These are phyloP conservation scores for Tolypocladium sp. DNA, from an alignment of 2,329 filamentous ascomycete species.

Conservation along the genomic window DNA sequence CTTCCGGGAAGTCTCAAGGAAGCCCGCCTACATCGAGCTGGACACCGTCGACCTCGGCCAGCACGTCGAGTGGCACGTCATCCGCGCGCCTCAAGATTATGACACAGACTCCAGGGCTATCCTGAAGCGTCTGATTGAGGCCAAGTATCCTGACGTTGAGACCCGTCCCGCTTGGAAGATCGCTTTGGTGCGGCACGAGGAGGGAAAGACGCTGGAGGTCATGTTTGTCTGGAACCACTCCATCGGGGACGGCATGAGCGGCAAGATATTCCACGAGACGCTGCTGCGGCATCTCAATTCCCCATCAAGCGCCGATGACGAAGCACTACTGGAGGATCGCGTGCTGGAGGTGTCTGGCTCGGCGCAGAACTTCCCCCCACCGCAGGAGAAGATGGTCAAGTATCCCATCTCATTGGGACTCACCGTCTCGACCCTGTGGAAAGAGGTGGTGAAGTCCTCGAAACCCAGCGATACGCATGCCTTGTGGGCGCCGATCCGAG, in stretches of 20 bases:
- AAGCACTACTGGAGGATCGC: neutral
- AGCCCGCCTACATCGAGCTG: neutral
- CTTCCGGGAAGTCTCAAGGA: neutral
- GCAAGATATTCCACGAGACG: slow-evolving; percentile 12
- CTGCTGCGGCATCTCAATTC: neutral
- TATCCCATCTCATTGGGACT: neutral
- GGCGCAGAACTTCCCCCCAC: neutral
- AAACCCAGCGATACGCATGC: neutral
- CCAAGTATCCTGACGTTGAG: neutral
- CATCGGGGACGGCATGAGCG: slow-evolving; percentile 9
- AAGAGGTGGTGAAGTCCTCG: neutral
- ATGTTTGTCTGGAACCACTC: slow-evolving; percentile 9
- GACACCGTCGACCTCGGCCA: neutral
- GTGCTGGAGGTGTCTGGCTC: neutral
- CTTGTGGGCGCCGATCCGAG: neutral
- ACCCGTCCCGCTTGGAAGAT: neutral
- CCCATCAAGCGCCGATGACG: neutral
- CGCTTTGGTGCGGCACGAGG: neutral
- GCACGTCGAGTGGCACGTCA: neutral
- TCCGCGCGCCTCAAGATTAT: neutral
- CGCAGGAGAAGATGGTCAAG: slow-evolving; percentile 1
- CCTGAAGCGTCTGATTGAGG: neutral
- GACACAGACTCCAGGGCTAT: neutral
- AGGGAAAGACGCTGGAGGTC: slow-evolving; percentile 1
- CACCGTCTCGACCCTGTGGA: neutral